Base-by-base conservation (phyloP, 2,329 filamentous ascomycete genomes). In the Neonectria neomacrospora region DNA sequence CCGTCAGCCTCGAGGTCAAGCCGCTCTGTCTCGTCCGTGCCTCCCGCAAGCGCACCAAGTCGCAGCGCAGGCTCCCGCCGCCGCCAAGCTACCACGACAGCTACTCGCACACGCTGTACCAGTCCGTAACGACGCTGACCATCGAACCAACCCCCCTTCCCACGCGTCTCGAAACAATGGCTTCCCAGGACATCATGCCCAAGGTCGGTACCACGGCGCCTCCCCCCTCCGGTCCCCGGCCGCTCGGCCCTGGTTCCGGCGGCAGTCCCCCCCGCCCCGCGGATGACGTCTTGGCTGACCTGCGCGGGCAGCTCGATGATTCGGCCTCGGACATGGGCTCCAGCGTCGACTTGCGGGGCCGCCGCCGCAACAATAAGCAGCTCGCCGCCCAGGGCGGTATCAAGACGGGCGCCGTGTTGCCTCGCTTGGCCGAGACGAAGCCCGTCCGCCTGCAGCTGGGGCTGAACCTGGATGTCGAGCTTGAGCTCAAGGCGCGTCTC, bases 341-440 rank as follows among this genome's bases (percentile, higher is more conserved):
- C 37, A 68, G 66, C 39, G 52, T 68, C 22, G 66, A 68, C 58
- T 68, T 64, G 23, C 66, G 65, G 54, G 66, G 66, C 51, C 66
- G 66, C 39, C 64, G 66, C 64, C 63, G 63, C 42, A 67, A 67
- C 63, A 66, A 67, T 54, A 68, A 68, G 61, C 64, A 68, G 64
- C 61, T 66, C 14, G 66, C 66, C 39, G 53, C 64, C 42, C 41
- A 54, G 18, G 66, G 61, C 11, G 66, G 66, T 23, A 68, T 68
- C 58, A 66, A 68, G 53, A 68, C 66, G 7, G 66, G 66, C 1
- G 51, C 66, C 5, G 64, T 63, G 12, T 52, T 68, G 54, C 66
- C 66, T 3, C 64, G 66, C 14, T 53, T 68, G 26, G 61, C 66
- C n/a, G 66, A 68, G 55, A 68, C 66, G 14, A 68, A 68, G 66